phyloP scores from a whole-genome alignment of 768 basidiomycete genomes.

The Lentinula raphanica region DNA sequence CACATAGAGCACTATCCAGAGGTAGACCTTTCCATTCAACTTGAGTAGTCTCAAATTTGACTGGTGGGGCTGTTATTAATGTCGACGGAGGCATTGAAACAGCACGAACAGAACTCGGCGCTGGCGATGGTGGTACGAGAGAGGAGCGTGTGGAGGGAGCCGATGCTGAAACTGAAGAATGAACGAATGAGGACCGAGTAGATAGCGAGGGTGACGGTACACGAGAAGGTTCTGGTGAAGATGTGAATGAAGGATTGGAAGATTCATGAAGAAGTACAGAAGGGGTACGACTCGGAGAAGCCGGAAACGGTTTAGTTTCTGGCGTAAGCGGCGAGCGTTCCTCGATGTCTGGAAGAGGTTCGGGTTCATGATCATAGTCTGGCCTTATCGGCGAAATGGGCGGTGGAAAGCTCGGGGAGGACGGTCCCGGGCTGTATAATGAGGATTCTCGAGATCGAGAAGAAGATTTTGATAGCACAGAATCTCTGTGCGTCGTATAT shows the following conservation, averaged over 20 bases:
- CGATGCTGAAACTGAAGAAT: too few relatives aligned
- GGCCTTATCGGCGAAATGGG: background rate
- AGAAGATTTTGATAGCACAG: conserved; percentile 1
- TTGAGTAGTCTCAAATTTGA: conserved; percentile 54
- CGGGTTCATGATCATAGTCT: background rate
- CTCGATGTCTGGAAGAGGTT: background rate
- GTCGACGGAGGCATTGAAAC: conserved; percentile 14
- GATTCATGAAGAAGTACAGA: conserved; percentile 1
- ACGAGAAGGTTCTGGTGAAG: conserved; percentile 2
- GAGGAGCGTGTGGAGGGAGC: background rate
- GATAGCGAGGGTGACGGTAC: background rate
- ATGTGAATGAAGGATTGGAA: background rate
- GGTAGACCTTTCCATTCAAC: conserved; percentile 66
- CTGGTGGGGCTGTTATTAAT: conserved; percentile 42
- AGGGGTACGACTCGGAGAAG: background rate
- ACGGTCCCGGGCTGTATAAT: conserved; percentile 5
- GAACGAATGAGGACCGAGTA: background rate
- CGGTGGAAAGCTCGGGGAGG: conserved; percentile 1
- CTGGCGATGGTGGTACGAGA: background rate
- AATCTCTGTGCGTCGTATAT: background rate
- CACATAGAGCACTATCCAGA: conserved; percentile 61
- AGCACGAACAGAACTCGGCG: background rate
- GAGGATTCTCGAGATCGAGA: conserved; percentile 4
- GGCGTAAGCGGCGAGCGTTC: background rate
- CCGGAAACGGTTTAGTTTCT: background rate